Evolutionary conservation across 345 rosid species (phyloP).

Genomic region (Eucalyptus marginata): DNA sequence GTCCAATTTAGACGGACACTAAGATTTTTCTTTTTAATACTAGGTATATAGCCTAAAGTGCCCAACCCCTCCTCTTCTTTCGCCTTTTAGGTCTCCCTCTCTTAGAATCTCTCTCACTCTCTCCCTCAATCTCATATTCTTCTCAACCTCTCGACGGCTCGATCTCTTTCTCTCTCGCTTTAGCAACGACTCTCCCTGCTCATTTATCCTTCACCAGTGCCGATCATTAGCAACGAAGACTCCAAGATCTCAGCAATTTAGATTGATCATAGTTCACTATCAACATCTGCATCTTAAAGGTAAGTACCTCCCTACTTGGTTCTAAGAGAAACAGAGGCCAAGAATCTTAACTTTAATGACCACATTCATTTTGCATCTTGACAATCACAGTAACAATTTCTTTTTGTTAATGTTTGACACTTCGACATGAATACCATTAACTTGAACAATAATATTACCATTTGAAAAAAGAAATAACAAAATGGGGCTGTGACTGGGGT

Average conservation of each 20-base stretch:
- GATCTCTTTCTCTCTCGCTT: not conserved
- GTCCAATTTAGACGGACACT: too few species aligned
- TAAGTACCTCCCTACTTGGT: not conserved
- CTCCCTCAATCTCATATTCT: too few species aligned
- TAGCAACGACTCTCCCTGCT: not conserved
- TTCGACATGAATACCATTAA: not conserved
- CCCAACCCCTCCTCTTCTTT: too few species aligned
- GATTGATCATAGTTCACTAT: not conserved
- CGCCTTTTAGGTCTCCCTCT: too few species aligned
- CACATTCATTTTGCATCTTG: not conserved
- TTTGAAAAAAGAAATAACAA: too few species aligned
- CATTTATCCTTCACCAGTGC: not conserved
- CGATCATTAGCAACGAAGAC: not conserved
- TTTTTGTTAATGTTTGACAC: not conserved
- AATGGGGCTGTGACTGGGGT: accelerated
- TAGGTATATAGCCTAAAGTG: too few species aligned
- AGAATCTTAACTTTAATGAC: not conserved
- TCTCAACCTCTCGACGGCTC: too few species aligned
- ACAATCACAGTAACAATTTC: not conserved
- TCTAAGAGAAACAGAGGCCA: not conserved
- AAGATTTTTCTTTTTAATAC: too few species aligned
- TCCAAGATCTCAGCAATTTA: not conserved
- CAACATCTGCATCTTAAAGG: not conserved
- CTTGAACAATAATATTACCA: not conserved
- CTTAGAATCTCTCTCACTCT: too few species aligned